Percentiles rank a stretch among this genome's conserved stretches.
These are phyloP conservation scores for Rosa lucieae DNA, from an alignment of 306 rosid genomes.

Conservation along the genomic window DNA sequence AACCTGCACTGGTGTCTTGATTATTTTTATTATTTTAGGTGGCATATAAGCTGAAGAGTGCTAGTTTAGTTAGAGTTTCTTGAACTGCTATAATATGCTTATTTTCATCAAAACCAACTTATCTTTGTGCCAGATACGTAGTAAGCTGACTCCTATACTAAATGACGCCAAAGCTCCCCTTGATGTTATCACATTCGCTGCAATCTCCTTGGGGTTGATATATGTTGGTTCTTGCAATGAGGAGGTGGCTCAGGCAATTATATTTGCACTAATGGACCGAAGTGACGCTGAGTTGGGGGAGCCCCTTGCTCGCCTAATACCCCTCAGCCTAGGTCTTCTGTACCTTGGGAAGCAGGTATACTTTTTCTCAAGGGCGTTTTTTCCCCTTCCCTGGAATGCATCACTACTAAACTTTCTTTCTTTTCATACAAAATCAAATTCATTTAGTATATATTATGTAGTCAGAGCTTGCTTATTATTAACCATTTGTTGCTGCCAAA, in stretches of 20 bases:
- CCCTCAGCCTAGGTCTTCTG: conserved; percentile 75
- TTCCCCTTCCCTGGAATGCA: background rate
- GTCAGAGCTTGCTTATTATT: background rate
- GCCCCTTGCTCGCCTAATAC: conserved; percentile 85
- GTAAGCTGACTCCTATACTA: conserved; percentile 65
- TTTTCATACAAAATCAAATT: background rate
- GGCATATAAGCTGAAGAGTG: background rate
- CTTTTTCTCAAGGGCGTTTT: background rate
- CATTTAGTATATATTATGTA: background rate
- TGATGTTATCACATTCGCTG: conserved; percentile 89
- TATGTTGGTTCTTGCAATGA: conserved; percentile 95
- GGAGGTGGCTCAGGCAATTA: conserved; percentile 92
- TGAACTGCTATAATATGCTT: background rate
- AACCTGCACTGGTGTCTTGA: background rate
- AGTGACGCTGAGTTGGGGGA: conserved; percentile 86
- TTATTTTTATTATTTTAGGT: background rate
- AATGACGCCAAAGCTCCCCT: conserved; percentile 85
- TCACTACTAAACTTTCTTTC: background rate
- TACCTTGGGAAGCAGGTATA: conserved; percentile 69
- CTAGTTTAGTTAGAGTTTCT: background rate
- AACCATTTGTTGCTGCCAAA: background rate
- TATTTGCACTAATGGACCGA: conserved; percentile 90
- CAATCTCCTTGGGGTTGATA: conserved; percentile 87
- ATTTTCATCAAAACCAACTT: background rate
- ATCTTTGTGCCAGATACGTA: conserved; percentile 54